Base-by-base conservation (phyloP, 805 yeast species). In the Starmerella apis region DNA sequence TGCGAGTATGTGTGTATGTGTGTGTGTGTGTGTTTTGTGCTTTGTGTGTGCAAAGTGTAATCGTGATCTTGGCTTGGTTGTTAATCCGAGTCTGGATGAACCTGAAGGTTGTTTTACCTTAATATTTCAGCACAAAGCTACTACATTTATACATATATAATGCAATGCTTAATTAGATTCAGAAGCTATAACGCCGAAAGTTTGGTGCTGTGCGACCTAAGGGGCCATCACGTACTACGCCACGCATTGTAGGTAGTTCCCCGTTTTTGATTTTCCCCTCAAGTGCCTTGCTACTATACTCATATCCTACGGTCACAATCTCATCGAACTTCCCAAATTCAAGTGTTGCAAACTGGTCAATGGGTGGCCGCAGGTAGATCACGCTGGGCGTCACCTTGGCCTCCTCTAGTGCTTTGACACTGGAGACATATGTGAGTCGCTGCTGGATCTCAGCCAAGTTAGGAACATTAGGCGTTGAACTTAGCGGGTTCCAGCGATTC, bases 391-490 rank as follows among this genome's bases (percentile, higher is more conserved):
- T 81, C 25, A 64, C 70, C 63, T 90, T 92, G 1, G 96, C 96
- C 51, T 75, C 73, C 60, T 90, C 96, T 44, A 92, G 69, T 0
- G 96, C 96, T 66, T 85, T 84, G 1, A 90, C 98, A 46, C 95
- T 85, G 0, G 96, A 85, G 35, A 90, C 98, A 64, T 92, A 90
- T 0, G 96, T 95, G 53, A 90, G 70, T 50, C 97, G 72, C 70
- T 86, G 75, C 68, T 90, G 98, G 52, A 90, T 86, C 62, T 90
- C 98, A 56, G 95, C 86, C 84, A 92, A 80, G 48, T 83, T 84
- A 3, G 98, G 98, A 4, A 86, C 84, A 63, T 83, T 82, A 3
- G 96, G 95, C 59, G 82, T 82, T 11, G 72, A 71, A 0, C 95
- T 84, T 61, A 90, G 88, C 6, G 95, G 94, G 61, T 92, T 90